Evolutionary conservation across 2,329 filamentous ascomycete species (phyloP), one percentile per base, ranked within the genome.

Genomic region (Diaporthe sp.): DNA sequence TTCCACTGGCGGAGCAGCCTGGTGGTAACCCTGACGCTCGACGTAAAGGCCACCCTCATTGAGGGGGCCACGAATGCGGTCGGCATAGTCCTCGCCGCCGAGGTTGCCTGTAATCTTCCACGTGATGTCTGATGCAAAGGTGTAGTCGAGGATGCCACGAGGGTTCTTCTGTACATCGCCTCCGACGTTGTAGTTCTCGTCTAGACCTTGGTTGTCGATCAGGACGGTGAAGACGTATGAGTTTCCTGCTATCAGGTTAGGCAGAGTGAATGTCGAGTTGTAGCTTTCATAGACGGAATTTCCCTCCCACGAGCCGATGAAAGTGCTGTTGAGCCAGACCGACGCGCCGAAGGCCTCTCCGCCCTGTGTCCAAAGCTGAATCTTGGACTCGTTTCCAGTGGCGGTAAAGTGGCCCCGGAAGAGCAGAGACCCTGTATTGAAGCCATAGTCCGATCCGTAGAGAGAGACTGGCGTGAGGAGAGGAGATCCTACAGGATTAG

Each of bases 361-460:
- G 58, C 93, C 93, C 80, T 92, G 89, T 0, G 92, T 91, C 12
- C 84, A 84, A 44, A 93, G 80, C 77, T 84, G 88, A 71, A 94
- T 83, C 0, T 83, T 85, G 0, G 85, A 85, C 78, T 94, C 92
- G 17, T 86, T 83, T 25, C 91, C 92, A 3, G 73, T 58, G 9
- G 91, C 89, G 3, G 83, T 87, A 81, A 95, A 95, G 76, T 90
- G 87, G 5, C 92, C 93, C 12, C 93, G 88, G 85, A 90, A 95
- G 63, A 95, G 79, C 0, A 94, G 86, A 6, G 88, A 88, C 28
- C 93, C 92, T 0, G 90, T 89, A 81, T 93, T 87, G 84, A 90
- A 95, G 34, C 93, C 93, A 80, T 95, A 95, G 83, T 95, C 93
- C 61, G 88, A 89, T 1, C 88, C 87, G 80, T 92, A 94, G 0